phyloP scores from a whole-genome alignment of 768 basidiomycete species.

The Psilocybe tampanensis region DNA sequence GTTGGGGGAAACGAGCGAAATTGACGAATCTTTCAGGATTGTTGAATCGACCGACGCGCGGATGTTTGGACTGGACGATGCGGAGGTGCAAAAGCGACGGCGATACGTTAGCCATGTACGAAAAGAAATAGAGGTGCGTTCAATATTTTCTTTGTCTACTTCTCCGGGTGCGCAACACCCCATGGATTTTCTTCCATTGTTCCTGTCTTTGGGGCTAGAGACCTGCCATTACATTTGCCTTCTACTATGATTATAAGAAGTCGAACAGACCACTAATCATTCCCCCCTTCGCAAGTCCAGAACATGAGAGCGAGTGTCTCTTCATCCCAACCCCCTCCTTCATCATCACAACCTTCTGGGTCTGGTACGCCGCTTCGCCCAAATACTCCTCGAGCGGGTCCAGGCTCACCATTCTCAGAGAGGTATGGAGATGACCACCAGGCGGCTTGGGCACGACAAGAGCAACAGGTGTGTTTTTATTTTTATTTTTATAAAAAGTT shows the following conservation, averaged over 20 bases:
- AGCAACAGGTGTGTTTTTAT: conserved; percentile 92
- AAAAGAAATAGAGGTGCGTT: conserved; percentile 75
- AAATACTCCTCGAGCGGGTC: conserved; percentile 24
- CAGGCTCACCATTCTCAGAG: conserved; percentile 37
- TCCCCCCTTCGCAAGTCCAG: conserved; percentile 53
- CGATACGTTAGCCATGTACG: conserved; percentile 77
- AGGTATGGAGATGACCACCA: conserved; percentile 62
- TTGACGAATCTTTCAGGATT: conserved; percentile 50
- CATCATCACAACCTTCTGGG: conserved; percentile 17
- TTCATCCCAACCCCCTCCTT: conserved; percentile 22
- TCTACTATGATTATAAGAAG: too few species aligned
- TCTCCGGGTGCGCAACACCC: conserved; percentile 1
- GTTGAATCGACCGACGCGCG: conserved; percentile 86
- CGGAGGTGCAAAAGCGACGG: conserved; percentile 75
- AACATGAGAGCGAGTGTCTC: conserved; percentile 71
- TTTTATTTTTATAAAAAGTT: too few species aligned
- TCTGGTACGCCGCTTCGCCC: conserved; percentile 22
- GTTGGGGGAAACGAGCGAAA: background rate
- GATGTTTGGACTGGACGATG: conserved; percentile 78
- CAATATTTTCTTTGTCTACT: conserved; percentile 24
- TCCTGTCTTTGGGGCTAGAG: background rate
- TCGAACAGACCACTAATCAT: conserved; percentile 23
- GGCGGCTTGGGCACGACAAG: conserved; percentile 80
- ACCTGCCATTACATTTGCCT: background rate
- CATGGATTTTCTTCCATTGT: background rate